phyloP scores from a whole-genome alignment of 108 stramenopile genomes.

The Nannochloropsis salina region DNA sequence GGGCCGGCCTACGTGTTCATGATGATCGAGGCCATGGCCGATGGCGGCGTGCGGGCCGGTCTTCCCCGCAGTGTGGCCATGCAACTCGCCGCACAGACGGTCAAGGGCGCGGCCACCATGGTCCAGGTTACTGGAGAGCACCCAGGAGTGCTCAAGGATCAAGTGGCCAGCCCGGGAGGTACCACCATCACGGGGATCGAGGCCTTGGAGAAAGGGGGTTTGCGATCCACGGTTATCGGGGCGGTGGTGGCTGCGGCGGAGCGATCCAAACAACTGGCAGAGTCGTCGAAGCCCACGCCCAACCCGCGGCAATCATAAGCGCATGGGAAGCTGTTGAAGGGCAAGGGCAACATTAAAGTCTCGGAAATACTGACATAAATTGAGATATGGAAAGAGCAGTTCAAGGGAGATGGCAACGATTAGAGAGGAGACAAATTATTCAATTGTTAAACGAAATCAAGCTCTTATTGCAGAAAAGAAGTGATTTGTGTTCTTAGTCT shows the following conservation, averaged over 20 bases:
- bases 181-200: slow-evolving; percentile 90
- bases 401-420: too few species aligned
- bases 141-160: slow-evolving; percentile 83
- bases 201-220: slow-evolving; percentile 72
- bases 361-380: too few species aligned
- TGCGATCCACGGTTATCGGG: slow-evolving; percentile 46
- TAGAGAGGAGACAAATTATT: too few species aligned
- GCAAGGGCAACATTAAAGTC: too few species aligned
- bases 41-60: slow-evolving; percentile 87
- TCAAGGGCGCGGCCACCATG: slow-evolving; percentile 93
- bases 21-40: slow-evolving; percentile 91
- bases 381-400: too few species aligned
- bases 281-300: neutral
- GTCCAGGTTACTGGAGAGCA: slow-evolving; percentile 76
- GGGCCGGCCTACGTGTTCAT: slow-evolving; percentile 91
- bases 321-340: too few species aligned
- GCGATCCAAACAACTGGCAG: slow-evolving; percentile 26
- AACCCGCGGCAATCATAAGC: neutral
- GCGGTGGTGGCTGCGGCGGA: slow-evolving; percentile 49
- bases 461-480: too few species aligned
- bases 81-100: slow-evolving; percentile 83
- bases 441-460: too few species aligned
- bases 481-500: too few species aligned
- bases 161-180: slow-evolving; percentile 80
- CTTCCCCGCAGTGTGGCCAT: slow-evolving; percentile 73